Evolutionary conservation across 768 basidiomycete genomes (phyloP).

Genomic region (Lentinula lateritia): DNA sequence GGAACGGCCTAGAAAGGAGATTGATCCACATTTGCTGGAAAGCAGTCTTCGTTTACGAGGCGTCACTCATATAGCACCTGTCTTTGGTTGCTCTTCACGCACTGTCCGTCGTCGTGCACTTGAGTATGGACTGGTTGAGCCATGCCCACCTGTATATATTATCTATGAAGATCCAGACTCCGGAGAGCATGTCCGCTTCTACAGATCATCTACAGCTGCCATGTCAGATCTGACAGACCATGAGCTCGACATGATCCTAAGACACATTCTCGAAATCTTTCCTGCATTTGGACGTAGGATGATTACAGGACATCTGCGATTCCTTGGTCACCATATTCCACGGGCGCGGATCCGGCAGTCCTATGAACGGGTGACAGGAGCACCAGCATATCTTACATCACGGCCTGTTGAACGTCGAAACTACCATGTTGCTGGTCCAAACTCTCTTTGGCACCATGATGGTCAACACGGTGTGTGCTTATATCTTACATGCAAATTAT

Average conservation of each 20-base stretch:
- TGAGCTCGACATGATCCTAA: slow-evolving; percentile 15
- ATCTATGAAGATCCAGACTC: slow-evolving; percentile 7
- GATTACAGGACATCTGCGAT: slow-evolving; percentile 14
- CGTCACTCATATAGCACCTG: slow-evolving; percentile 13
- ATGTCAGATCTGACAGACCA: slow-evolving; percentile 15
- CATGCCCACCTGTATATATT: slow-evolving; percentile 15
- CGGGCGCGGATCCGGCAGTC: slow-evolving; percentile 6
- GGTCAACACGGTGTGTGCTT: slow-evolving; percentile 13
- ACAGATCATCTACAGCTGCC: slow-evolving; percentile 10
- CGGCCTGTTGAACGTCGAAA: slow-evolving; percentile 9
- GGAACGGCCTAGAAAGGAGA: slow-evolving; percentile 17
- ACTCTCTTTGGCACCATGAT: slow-evolving; percentile 11
- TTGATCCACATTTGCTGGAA: slow-evolving; percentile 16
- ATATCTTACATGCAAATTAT: no score
- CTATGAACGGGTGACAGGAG: slow-evolving; percentile 13
- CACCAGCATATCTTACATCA: slow-evolving; percentile 15
- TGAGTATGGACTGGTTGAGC: slow-evolving; percentile 18
- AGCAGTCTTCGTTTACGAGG: slow-evolving; percentile 16
- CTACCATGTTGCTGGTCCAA: no score
- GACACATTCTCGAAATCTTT: slow-evolving; percentile 14
- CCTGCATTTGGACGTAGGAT: slow-evolving; percentile 16
- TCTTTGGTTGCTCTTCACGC: slow-evolving; percentile 13
- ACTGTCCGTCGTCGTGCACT: slow-evolving; percentile 21
- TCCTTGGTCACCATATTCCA: slow-evolving; percentile 10
- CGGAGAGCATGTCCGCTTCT: slow-evolving; percentile 3